phyloP scores from a whole-genome alignment of 306 rosid species.

The Fragaria ananassa region DNA sequence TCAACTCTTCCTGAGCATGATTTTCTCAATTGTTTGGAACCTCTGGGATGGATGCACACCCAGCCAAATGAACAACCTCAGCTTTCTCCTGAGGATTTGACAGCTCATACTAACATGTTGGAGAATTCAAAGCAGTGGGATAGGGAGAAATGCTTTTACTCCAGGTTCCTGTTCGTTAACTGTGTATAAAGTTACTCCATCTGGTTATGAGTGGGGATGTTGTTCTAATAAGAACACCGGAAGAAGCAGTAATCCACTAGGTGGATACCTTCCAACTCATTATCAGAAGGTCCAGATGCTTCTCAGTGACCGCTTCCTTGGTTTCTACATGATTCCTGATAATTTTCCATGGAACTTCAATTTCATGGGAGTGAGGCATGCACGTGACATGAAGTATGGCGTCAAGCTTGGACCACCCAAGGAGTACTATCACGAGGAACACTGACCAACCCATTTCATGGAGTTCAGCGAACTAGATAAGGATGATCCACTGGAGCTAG shows the following conservation, averaged over 20 bases:
- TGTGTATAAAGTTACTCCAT: slow-evolving; percentile 85
- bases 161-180: slow-evolving; percentile 97
- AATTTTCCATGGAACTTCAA: slow-evolving; percentile 95
- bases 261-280: slow-evolving; percentile 92
- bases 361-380: slow-evolving; percentile 94
- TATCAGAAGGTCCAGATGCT: slow-evolving; percentile 99
- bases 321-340: slow-evolving; percentile 95
- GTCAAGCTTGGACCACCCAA: slow-evolving; percentile 85
- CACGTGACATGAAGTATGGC: slow-evolving; percentile 83
- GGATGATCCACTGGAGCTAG: slow-evolving; percentile 75
- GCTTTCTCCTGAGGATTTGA: slow-evolving; percentile 96
- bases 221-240: slow-evolving; percentile 76
- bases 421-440: slow-evolving; percentile 89
- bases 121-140: slow-evolving; percentile 98
- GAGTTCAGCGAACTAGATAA: slow-evolving; percentile 92
- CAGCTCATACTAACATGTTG: slow-evolving; percentile 79
- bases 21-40: slow-evolving; percentile 87
- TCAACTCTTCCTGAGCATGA: slow-evolving; percentile 93
- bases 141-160: slow-evolving; percentile 94
- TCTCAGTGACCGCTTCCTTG: slow-evolving; percentile 89
- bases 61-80: slow-evolving; percentile 98
- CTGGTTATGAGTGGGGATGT: slow-evolving; percentile 99
- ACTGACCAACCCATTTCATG: slow-evolving; percentile 88
- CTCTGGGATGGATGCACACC: slow-evolving; percentile 99
- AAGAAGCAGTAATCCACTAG: slow-evolving; percentile 65